Evolutionary conservation across 495 filamentous ascomycete genomes (phyloP).

Genomic region (Sordaria brevicollis): DNA sequence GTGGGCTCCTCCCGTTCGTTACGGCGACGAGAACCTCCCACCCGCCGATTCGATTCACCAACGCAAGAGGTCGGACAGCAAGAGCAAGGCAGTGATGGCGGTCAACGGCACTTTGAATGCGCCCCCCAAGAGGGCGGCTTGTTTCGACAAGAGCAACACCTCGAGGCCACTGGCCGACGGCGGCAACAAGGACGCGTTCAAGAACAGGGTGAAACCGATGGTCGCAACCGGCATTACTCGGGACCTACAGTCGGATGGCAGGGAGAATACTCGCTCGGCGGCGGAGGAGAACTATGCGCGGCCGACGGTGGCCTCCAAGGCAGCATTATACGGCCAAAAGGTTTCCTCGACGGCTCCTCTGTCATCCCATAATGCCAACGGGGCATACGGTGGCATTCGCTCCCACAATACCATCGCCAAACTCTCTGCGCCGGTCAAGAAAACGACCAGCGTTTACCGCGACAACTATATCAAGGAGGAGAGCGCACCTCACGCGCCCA

Average conservation of each 20-base stretch:
- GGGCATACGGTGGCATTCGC: neutral
- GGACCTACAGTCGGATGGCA: constrained; percentile 43
- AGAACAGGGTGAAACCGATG: constrained; percentile 12
- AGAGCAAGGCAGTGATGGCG: constrained; percentile 44
- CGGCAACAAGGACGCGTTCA: constrained; percentile 34
- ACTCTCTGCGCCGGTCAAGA: constrained; percentile 31
- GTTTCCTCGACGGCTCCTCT: neutral
- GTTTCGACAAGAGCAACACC: constrained; percentile 73
- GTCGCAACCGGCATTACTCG: constrained; percentile 21
- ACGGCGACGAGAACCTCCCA: constrained; percentile 64
- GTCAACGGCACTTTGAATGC: constrained; percentile 52
- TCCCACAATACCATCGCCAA: neutral
- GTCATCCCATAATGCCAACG: neutral
- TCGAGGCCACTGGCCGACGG: constrained; percentile 38
- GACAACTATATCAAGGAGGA: constrained; percentile 34
- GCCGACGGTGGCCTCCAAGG: constrained; percentile 3
- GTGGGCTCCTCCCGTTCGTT: constrained; percentile 40
- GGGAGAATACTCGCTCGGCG: constrained; percentile 16
- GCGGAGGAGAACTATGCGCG: neutral
- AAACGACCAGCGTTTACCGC: constrained; percentile 54
- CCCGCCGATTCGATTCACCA: constrained; percentile 58
- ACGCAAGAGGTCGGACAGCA: constrained; percentile 71
- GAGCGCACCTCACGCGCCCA: constrained; percentile 3
- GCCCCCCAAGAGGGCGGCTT: constrained; percentile 61
- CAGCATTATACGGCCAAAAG: constrained; percentile 4